Evolutionary conservation across 495 filamentous ascomycete genomes (phyloP).

Genomic region (Penicillium goetzii): DNA sequence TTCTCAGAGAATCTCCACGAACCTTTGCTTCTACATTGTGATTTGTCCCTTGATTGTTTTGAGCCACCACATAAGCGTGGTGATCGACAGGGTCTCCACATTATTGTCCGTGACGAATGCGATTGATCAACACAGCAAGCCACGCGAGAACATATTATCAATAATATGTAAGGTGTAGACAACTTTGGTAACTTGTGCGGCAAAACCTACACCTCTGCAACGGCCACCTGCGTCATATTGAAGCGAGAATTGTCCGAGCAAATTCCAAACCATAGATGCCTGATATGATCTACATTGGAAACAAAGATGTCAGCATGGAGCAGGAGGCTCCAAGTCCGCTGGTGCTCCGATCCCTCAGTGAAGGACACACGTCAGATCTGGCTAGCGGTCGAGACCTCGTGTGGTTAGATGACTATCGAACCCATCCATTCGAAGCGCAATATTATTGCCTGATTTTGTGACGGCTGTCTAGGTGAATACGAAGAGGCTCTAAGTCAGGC

Average conservation of each 20-base stretch:
- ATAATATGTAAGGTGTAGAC: not conserved
- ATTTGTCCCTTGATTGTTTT: not conserved
- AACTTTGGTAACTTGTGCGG: not conserved
- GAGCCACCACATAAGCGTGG: slow-evolving; percentile 10
- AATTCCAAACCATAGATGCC: not conserved
- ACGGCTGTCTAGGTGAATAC: not conserved
- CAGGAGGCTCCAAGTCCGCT: slow-evolving; percentile 19
- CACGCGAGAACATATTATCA: slow-evolving; percentile 1
- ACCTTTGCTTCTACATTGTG: not conserved
- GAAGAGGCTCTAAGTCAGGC: slow-evolving; percentile 5
- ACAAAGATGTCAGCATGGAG: slow-evolving; percentile 1
- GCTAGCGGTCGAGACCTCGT: not conserved
- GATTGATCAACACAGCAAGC: slow-evolving; percentile 18
- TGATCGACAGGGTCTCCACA: slow-evolving; percentile 18
- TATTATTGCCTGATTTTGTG: not conserved
- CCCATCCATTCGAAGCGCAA: not conserved
- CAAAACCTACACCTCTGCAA: slow-evolving; percentile 1
- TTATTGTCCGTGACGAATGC: slow-evolving; percentile 4
- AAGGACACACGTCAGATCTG: not conserved
- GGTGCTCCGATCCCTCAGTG: slow-evolving; percentile 4
- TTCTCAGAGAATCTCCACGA: slow-evolving; percentile 3
- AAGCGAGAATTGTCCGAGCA: slow-evolving; percentile 7
- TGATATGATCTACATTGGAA: not conserved
- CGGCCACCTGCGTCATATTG: slow-evolving; percentile 31
- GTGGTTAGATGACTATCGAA: not conserved